Percentiles rank a stretch among this genome's conserved stretches.
Evolutionary conservation across 371 early-diverging fungal genomes (phyloP).

Genomic region (Syncephalastrum contaminatum): DNA sequence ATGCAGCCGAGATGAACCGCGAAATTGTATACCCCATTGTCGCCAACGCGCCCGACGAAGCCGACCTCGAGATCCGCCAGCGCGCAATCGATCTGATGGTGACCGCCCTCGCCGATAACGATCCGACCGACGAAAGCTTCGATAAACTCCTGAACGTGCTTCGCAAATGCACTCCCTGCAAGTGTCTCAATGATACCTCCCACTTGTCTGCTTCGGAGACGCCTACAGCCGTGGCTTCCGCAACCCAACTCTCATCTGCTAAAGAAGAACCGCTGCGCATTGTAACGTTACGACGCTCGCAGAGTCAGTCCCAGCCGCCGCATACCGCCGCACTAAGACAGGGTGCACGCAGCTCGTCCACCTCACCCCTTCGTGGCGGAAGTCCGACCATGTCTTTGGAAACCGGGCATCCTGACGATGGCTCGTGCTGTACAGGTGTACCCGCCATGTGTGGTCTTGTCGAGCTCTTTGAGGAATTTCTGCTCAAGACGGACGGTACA

Average conservation of each 20-base stretch:
- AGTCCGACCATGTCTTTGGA: slow-evolving; percentile 8
- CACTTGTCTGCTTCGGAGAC: background rate
- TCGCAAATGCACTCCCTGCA: slow-evolving; percentile 42
- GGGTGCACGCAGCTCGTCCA: slow-evolving; percentile 11
- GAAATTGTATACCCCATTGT: slow-evolving; percentile 60
- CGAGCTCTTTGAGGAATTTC: slow-evolving; percentile 33
- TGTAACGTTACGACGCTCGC: slow-evolving; percentile 15
- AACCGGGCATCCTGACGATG: background rate
- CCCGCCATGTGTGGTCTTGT: slow-evolving; percentile 36
- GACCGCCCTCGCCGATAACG: slow-evolving; percentile 33
- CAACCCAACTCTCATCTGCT: background rate
- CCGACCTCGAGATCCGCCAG: slow-evolving; percentile 47
- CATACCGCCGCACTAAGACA: background rate
- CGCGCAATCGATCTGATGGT: slow-evolving; percentile 52
- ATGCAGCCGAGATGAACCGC: slow-evolving; percentile 47
- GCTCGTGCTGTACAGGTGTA: slow-evolving; percentile 23
- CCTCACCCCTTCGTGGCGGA: slow-evolving; percentile 7
- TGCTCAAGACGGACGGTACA: slow-evolving; percentile 7
- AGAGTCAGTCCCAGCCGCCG: slow-evolving; percentile 16
- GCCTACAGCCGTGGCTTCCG: background rate
- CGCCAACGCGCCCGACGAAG: slow-evolving; percentile 51
- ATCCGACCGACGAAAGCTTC: slow-evolving; percentile 32
- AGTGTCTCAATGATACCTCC: slow-evolving; percentile 23
- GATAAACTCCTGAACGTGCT: slow-evolving; percentile 42
- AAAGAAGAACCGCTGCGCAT: slow-evolving; percentile 5